Evolutionary conservation across 805 yeast species (phyloP).

Genomic region (Starmerella potacharoeniae): DNA sequence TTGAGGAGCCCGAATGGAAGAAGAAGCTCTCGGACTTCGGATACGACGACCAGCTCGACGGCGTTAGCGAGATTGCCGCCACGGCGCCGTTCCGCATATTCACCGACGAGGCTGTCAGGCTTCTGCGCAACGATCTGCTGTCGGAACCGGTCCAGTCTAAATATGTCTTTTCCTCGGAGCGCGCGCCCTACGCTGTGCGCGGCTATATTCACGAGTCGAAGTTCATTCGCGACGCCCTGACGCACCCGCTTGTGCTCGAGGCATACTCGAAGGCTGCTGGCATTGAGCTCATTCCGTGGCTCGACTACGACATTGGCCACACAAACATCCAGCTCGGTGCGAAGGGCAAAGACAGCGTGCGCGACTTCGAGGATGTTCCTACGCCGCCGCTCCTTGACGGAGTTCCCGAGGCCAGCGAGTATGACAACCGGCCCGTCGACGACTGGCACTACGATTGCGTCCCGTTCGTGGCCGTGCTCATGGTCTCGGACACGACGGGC

Average conservation of each 20-base stretch:
- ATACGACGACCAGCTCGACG: conserved; percentile 32
- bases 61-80: conserved; percentile 46
- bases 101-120: conserved; percentile 47
- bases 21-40: conserved; percentile 43
- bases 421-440: conserved; percentile 35
- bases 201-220: conserved; percentile 42
- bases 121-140: conserved; percentile 44
- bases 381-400: conserved; percentile 7
- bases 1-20: conserved; percentile 27
- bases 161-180: conserved; percentile 31
- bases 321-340: conserved; percentile 33
- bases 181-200: conserved; percentile 33
- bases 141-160: conserved; percentile 29
- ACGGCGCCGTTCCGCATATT: conserved; percentile 51
- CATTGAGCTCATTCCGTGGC: conserved; percentile 41
- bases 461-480: conserved; percentile 53
- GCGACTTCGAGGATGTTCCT: conserved; percentile 6
- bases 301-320: conserved; percentile 50
- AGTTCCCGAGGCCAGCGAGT: conserved; percentile 5
- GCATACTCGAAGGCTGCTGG: conserved; percentile 49
- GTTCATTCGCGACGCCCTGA: conserved; percentile 47
- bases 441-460: conserved; percentile 57
- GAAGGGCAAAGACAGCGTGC: conserved; percentile 10
- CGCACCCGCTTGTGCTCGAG: conserved; percentile 44
- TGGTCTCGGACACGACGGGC: conserved; percentile 46